A percentile compares a stretch with the other conserved stretches of the same genome.
These are phyloP conservation scores for Hysterangium stoloniferum DNA, from an alignment of 768 basidiomycete genomes.

Conservation along the genomic window DNA sequence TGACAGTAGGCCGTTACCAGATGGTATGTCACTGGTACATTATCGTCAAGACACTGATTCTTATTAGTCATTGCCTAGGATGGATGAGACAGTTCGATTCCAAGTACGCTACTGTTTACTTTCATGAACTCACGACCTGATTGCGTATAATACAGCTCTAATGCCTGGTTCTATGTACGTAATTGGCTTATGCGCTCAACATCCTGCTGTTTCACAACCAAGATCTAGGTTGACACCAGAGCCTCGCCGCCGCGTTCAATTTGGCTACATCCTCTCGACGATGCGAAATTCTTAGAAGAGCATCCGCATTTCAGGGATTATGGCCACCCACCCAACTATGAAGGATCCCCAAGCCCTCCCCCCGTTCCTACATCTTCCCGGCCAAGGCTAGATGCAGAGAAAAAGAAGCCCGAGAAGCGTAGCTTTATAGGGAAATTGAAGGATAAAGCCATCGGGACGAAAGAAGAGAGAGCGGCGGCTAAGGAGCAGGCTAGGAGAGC, in stretches of 20 bases:
- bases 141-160: background rate
- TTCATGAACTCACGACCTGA: background rate
- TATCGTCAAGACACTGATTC: background rate
- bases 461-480: slow-evolving; percentile 47
- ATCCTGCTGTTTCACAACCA: background rate
- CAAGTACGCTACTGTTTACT: background rate
- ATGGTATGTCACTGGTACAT: slow-evolving; percentile 2
- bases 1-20: slow-evolving; percentile 9
- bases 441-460: slow-evolving; percentile 55
- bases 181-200: background rate
- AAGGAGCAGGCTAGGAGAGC: slow-evolving; percentile 12
- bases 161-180: slow-evolving; percentile 10
- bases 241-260: slow-evolving; percentile 56
- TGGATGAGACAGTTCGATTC: slow-evolving; percentile 11
- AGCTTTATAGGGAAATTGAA: slow-evolving; percentile 55
- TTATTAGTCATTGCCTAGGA: background rate
- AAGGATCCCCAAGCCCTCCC: background rate
- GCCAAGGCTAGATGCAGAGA: slow-evolving; percentile 12
- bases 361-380: slow-evolving; percentile 13
- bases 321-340: slow-evolving; percentile 4
- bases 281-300: slow-evolving; percentile 51
- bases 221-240: slow-evolving; percentile 50
- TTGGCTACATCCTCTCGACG: slow-evolving; percentile 69
- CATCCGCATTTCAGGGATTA: slow-evolving; percentile 43
- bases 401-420: slow-evolving; percentile 27